phyloP scores from a whole-genome alignment of 768 basidiomycete species.

The Terana coerulea region DNA sequence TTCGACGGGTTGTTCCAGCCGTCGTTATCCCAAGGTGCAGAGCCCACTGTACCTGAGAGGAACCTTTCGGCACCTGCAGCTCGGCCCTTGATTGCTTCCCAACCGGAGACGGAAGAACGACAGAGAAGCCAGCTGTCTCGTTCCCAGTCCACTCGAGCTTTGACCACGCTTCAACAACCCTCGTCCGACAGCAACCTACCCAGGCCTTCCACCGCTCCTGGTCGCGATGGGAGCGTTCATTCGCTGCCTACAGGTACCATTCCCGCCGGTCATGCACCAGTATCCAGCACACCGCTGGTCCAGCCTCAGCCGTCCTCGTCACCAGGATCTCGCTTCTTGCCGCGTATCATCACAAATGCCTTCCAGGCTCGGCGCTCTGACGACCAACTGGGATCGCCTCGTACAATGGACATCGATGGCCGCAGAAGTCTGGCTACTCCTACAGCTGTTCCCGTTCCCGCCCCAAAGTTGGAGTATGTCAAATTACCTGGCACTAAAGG shows the following conservation, averaged over 20 bases:
- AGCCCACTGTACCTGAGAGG: constrained; percentile 17
- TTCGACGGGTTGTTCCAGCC: constrained; percentile 43
- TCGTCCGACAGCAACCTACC: constrained; percentile 11
- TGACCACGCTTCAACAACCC: constrained; percentile 11
- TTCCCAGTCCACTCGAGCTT: constrained; percentile 19
- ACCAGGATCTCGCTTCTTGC: constrained; percentile 59
- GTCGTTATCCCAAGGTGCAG: constrained; percentile 20
- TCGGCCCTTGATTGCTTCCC: constrained; percentile 1
- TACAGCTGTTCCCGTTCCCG: constrained; percentile 49
- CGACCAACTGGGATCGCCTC: constrained; percentile 41
- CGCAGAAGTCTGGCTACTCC: constrained; percentile 25
- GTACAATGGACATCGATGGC: constrained; percentile 39
- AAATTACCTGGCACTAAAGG: constrained; percentile 91
- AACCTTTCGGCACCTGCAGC: background rate
- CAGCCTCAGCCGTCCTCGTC: constrained; percentile 27
- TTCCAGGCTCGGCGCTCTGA: constrained; percentile 58
- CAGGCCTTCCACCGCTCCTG: constrained; percentile 35
- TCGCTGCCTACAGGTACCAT: background rate
- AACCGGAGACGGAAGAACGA: constrained; percentile 16
- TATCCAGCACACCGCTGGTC: constrained; percentile 16
- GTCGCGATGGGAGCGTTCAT: constrained; percentile 4
- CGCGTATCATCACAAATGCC: constrained; percentile 66
- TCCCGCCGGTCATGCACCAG: background rate
- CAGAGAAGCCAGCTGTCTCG: constrained; percentile 17
- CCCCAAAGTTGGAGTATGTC: constrained; percentile 87